Conservation (phyloP, 2,329 filamentous ascomycete species). For the Parasarocladium wereldwijsianum region DNA sequence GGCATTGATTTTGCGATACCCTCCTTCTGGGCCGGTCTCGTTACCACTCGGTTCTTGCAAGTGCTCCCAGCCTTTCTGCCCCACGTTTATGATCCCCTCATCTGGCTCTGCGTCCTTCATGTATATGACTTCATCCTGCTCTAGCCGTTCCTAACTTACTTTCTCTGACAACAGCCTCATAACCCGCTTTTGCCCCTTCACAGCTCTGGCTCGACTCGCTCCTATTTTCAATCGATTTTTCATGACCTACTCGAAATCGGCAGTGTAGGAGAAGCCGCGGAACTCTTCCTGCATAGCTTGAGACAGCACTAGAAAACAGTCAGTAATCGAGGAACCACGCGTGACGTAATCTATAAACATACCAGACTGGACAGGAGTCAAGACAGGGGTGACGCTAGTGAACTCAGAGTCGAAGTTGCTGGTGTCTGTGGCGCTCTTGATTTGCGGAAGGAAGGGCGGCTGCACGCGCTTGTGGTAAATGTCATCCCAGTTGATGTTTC, state of each 20-base stretch:
- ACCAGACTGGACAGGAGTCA: conserved; percentile 96
- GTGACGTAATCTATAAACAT: conserved; percentile 25
- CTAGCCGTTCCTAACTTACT: no score
- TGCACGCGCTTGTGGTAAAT: conserved; percentile 89
- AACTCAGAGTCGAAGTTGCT: conserved; percentile 99
- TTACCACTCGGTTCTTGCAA: no score
- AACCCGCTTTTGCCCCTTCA: no score
- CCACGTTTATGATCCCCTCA: no score
- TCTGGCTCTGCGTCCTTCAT: no score
- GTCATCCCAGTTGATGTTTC: conserved; percentile 97
- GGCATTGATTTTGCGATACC: no score
- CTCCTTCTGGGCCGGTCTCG: no score
- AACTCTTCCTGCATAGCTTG: conserved; percentile 99
- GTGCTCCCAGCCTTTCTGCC: no score
- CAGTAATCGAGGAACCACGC: conserved; percentile 10
- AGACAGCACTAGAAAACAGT: conserved; percentile 55
- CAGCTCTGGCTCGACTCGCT: no score
- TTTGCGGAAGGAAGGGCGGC: conserved; percentile 78
- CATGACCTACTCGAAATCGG: conserved; percentile 59
- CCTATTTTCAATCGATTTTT: conserved; percentile 3
- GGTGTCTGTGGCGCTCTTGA: conserved; percentile 91
- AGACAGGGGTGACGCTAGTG: conserved; percentile 91
- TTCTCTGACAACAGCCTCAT: no score
- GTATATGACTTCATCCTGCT: no score
- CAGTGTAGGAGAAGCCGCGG: conserved; percentile 94